Evolutionary conservation across 148 eudicot species (phyloP), one percentile per base, ranked within the genome.

Genomic region (Linanthus parryae): DNA sequence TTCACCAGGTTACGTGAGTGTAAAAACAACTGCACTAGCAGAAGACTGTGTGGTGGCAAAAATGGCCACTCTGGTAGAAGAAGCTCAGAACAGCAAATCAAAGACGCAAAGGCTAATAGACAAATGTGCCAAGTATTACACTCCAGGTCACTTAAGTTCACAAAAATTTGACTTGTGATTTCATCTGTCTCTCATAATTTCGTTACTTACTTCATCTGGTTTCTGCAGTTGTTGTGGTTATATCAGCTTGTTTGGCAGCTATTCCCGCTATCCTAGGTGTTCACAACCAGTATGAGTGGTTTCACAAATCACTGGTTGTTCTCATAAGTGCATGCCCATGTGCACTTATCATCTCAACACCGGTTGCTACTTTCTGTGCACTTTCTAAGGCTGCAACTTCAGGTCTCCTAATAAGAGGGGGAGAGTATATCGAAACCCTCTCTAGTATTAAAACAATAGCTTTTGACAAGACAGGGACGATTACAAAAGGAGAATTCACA

Each of bases 261-360:
- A 48, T 81, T 53, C 96, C 98, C 16, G 66, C 71, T 11, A 78
- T 71, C 25, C 26, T 92, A 46, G 76, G 68, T 24, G 65, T 79
- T 42, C 76, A 75, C 24, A 64, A 87, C 41, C 56, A 34, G 40
- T 64, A 35, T 29, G 57, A 79, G 30, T 87, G 96, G 96, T 69
- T 77, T 56, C 78, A 74, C 71, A 52, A 83, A 42, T 84, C 96
- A 0, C 56, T 87, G 42, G 94, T 92, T 43, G 94, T 87, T 21
- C 67, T 92, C 43, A 94, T 92, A 2, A 84, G 98, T 61, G 95
- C 85, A 14, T 92, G 98, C 50, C 98, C 98, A 4, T 92, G 98
- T 68, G 98, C 94, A 30, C 81, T 92, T 31, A 70, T 92, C 44
- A 94, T 92, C 35, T 84, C 96, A 2, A 92, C 98, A 4, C 98